Evolutionary conservation across 805 yeast genomes (phyloP).

Genomic region (Starmerella tilneyi): DNA sequence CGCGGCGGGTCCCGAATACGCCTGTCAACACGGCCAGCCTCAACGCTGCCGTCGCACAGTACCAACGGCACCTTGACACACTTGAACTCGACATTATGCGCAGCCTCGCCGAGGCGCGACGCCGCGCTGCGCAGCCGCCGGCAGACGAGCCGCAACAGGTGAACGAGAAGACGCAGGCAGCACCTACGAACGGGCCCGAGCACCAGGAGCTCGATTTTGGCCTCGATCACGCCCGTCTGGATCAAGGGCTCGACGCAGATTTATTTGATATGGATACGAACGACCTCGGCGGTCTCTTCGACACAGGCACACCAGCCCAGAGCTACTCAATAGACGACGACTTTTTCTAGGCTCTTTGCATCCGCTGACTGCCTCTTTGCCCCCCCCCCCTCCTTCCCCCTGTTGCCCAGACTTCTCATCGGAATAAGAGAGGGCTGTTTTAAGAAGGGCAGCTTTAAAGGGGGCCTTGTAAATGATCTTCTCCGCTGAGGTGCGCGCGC

Average conservation of each 20-base stretch:
- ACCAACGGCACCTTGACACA: constrained; percentile 32
- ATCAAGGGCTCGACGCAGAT: constrained; percentile 9
- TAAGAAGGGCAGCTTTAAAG: too few relatives aligned
- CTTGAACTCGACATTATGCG: constrained; percentile 17
- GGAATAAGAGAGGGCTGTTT: too few relatives aligned
- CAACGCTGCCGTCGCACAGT: constrained; percentile 13
- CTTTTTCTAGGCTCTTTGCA: constrained; percentile 5
- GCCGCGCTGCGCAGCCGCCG: not conserved
- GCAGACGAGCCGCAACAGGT: not conserved
- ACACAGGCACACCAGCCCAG: not conserved
- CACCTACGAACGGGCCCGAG: not conserved
- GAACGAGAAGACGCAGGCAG: not conserved
- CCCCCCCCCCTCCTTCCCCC: too few relatives aligned
- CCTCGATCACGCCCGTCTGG: not conserved
- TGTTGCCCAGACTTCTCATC: too few relatives aligned
- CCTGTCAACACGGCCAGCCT: constrained; percentile 19
- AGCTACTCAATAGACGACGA: constrained; percentile 12
- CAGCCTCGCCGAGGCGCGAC: constrained; percentile 8
- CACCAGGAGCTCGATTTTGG: not conserved
- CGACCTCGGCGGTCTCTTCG: constrained; percentile 10
- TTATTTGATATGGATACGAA: constrained; percentile 5
- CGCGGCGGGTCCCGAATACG: constrained; percentile 24
- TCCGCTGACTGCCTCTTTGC: not conserved
- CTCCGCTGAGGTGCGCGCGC: too few relatives aligned
- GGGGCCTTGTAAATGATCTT: too few relatives aligned